Conservation (phyloP, 768 basidiomycete species). For the Suillus decipiens region DNA sequence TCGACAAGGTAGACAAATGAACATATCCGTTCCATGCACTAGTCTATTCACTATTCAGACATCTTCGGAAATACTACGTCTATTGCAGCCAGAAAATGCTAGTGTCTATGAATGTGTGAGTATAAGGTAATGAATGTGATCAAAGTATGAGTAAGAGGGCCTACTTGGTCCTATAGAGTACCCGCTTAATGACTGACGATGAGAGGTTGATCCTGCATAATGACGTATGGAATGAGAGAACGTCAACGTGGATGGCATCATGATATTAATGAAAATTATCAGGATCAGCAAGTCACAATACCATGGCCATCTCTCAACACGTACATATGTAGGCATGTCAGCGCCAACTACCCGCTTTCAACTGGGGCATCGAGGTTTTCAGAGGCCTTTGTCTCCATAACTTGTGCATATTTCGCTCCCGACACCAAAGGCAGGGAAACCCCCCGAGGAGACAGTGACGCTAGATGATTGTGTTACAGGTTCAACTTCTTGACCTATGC, state of each 20-base stretch:
- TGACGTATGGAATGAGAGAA: conserved; percentile 80
- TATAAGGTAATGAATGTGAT: conserved; percentile 14
- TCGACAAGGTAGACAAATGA: not conserved
- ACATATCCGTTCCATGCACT: not conserved
- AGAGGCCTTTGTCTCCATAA: conserved; percentile 95
- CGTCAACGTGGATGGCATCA: conserved; percentile 78
- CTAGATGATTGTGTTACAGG: conserved; percentile 49
- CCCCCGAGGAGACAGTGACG: conserved; percentile 73
- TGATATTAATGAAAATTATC: conserved; percentile 53
- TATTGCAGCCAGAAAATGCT: conserved; percentile 19
- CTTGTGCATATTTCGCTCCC: conserved; percentile 98
- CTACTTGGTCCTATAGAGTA: conserved; percentile 83
- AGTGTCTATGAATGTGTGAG: conserved; percentile 14
- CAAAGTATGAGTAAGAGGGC: conserved; percentile 10
- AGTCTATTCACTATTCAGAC: not conserved
- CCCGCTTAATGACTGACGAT: conserved; percentile 94
- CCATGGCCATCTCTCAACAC: conserved; percentile 31
- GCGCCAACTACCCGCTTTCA: conserved; percentile 98
- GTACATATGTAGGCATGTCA: conserved; percentile 92
- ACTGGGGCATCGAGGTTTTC: conserved; percentile 98
- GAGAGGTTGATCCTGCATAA: conserved; percentile 55
- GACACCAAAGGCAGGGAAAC: conserved; percentile 97
- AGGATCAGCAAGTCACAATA: conserved; percentile 15
- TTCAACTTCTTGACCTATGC: conserved; percentile 99
- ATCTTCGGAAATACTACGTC: conserved; percentile 10